phyloP scores from a whole-genome alignment of 495 filamentous ascomycete genomes.

The Aspergillus avenaceus region DNA sequence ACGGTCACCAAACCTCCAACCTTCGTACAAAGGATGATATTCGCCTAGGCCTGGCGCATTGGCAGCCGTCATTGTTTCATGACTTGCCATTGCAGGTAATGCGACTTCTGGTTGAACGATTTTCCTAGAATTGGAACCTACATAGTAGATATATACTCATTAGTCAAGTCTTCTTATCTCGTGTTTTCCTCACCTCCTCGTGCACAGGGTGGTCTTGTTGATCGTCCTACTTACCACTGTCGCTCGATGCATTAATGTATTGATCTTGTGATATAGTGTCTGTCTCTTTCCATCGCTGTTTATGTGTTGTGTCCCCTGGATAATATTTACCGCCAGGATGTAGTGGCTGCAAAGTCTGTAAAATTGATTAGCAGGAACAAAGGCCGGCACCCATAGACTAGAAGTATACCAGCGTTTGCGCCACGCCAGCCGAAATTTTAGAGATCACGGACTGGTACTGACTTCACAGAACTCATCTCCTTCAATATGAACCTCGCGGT shows the following conservation, averaged over 20 bases:
- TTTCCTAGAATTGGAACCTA: not conserved
- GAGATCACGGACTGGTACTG: conserved; percentile 44
- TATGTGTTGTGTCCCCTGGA: too few relatives aligned
- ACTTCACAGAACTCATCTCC: conserved; percentile 54
- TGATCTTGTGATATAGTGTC: conserved; percentile 1
- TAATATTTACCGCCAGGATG: conserved; percentile 50
- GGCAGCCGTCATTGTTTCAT: not conserved
- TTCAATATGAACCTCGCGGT: conserved; percentile 50
- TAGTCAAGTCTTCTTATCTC: conserved; percentile 3
- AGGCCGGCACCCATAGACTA: conserved; percentile 21
- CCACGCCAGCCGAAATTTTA: conserved; percentile 36
- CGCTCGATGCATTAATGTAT: not conserved
- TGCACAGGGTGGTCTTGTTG: not conserved
- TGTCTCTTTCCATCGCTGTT: conserved; percentile 20
- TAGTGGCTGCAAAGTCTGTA: conserved; percentile 43
- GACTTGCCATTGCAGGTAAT: not conserved
- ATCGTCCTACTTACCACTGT: conserved; percentile 14
- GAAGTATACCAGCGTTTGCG: conserved; percentile 37
- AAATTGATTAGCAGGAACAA: conserved; percentile 35
- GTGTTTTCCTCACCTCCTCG: not conserved
- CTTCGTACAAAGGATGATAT: conserved; percentile 9
- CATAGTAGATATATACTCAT: not conserved
- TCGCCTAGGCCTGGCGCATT: not conserved
- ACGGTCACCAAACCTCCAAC: conserved; percentile 15
- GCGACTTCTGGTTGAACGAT: not conserved